Percentiles rank a stretch among this genome's conserved stretches.
Evolutionary conservation across 345 rosid species (phyloP).

Genomic region (Euphorbia pulcherrima): DNA sequence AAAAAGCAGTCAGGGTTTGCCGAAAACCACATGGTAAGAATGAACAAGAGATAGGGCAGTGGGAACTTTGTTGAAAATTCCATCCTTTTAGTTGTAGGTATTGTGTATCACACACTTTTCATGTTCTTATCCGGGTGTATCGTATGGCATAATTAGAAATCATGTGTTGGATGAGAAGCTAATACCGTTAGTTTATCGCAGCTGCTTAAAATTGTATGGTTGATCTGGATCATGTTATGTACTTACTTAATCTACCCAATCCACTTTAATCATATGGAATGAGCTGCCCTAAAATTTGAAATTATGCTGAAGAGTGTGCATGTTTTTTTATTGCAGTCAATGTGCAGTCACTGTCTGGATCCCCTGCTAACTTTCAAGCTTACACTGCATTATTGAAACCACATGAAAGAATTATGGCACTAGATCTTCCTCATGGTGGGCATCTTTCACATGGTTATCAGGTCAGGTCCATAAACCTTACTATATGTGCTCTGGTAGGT

Average conservation of each 20-base stretch:
- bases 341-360: conserved; percentile 92
- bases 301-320: conserved; percentile 7
- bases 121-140: background rate
- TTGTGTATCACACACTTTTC: background rate
- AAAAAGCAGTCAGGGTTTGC: background rate
- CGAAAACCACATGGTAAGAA: background rate
- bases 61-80: background rate
- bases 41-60: background rate
- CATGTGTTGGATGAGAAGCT: background rate
- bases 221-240: background rate
- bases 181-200: background rate
- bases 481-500: conserved; percentile 37
- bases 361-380: conserved; percentile 92
- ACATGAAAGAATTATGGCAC: conserved; percentile 96
- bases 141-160: background rate
- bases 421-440: conserved; percentile 97
- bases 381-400: conserved; percentile 88
- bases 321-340: conserved; percentile 59
- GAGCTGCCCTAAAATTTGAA: background rate
- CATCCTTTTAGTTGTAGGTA: background rate
- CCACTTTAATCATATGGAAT: background rate
- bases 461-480: conserved; percentile 63
- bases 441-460: conserved; percentile 99
- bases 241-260: background rate
- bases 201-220: background rate